Percentiles rank a stretch among this genome's conserved stretches.
Evolutionary conservation across 2,329 filamentous ascomycete species (phyloP).

Genomic region (Thielaviopsis populi): DNA sequence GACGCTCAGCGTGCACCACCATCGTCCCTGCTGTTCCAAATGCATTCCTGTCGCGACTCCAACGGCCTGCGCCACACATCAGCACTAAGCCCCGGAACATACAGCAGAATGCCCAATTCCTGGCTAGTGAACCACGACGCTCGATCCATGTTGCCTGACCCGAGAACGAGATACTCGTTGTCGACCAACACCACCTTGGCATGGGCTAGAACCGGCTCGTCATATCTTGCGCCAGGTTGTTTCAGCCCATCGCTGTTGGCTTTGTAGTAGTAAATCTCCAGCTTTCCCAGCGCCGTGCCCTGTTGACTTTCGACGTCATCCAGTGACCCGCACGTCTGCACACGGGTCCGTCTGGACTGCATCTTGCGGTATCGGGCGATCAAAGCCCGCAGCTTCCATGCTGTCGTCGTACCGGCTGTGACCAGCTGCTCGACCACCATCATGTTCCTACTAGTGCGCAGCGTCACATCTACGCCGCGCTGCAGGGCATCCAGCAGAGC

Average conservation of each 20-base stretch:
- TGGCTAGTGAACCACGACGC: conserved; percentile 81
- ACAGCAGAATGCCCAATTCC: conserved; percentile 55
- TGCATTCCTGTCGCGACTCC: conserved; percentile 23
- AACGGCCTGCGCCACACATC: conserved; percentile 29
- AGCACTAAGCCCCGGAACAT: conserved; percentile 27
- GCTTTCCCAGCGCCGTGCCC: conserved; percentile 35
- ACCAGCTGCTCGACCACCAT: conserved; percentile 72
- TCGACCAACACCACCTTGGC: conserved; percentile 67
- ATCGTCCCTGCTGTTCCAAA: neutral
- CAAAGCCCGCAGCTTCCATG: conserved; percentile 45
- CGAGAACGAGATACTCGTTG: conserved; percentile 49
- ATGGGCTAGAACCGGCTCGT: conserved; percentile 58
- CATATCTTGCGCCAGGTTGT: conserved; percentile 20
- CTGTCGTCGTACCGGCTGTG: conserved; percentile 61
- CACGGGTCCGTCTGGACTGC: conserved; percentile 12
- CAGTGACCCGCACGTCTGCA: conserved; percentile 15
- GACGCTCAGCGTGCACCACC: neutral
- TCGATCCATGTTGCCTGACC: conserved; percentile 71
- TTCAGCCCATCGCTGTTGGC: conserved; percentile 23
- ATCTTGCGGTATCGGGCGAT: conserved; percentile 36
- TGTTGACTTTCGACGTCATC: conserved; percentile 21
- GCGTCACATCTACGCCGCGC: conserved; percentile 51
- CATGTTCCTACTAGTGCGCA: conserved; percentile 53
- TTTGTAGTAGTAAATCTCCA: conserved; percentile 46
- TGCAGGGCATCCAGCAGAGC: conserved; percentile 45